Evolutionary conservation across 306 rosid genomes (phyloP), one percentile per base, ranked within the genome.

Genomic region (Cicer yamashitae): DNA sequence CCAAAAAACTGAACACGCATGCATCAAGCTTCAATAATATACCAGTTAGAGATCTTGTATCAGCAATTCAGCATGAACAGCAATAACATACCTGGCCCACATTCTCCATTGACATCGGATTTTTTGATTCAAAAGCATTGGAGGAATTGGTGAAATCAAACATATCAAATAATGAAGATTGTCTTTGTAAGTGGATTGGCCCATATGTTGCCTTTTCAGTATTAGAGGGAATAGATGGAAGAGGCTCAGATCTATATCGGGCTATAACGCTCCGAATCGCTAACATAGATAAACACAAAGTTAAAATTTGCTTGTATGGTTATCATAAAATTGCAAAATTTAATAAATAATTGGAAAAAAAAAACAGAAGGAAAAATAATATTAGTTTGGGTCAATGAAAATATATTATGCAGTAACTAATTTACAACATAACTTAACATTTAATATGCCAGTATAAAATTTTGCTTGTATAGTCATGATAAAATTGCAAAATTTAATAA

Each of bases 61-160:
- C 53, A 76, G 44, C 59, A 72, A 45, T 47, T 66, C 53, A 76
- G 44, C 59, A 72, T 51, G 52, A 67, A 75, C 15, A 83, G 57
- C 8, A 71, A 18, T 41, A 10, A 79, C 81, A 43, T 73, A 94
- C 98, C 98, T 91, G 97, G 82, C 89, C 93, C 58, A 80, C 79
- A 53, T 88, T 71, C 80, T 94, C 96, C 98, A 94, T 90, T 80
- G 98, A 71, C 80, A 82, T 60, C 17, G 98, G 98, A 53, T 77
- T 81, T 84, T 91, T 86, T 25, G 93, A 89, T 84, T 81, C 82
- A 80, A 84, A 81, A 64, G 73, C 76, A 6, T 79, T 74, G 71
- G 86, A 61, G 39, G 88, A 59, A 77, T 83, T 71, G 12, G 85
- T 77, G 74, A 83, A 85, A 71, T 87, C 79, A 66, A 87, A 80